Percentiles rank a stretch among this genome's conserved stretches.
Evolutionary conservation across 805 yeast species (phyloP).

Genomic region (Lachancea cidri): DNA sequence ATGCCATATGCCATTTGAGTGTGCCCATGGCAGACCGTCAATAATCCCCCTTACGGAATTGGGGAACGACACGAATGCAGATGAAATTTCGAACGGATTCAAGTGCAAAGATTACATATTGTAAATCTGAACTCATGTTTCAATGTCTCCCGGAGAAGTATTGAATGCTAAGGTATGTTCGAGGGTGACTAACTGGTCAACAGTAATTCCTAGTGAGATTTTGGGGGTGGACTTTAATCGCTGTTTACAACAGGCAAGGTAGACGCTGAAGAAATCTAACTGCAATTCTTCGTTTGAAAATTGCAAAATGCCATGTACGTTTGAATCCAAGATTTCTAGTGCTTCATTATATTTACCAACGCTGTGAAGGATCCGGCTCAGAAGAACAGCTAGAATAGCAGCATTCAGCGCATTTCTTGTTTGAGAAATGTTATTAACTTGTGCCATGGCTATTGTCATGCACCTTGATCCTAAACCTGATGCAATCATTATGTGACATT

Average conservation of each 20-base stretch:
- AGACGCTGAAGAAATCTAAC: not conserved
- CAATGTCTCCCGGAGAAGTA: no score
- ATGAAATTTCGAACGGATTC: not conserved
- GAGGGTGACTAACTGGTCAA: not conserved
- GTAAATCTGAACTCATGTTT: no score
- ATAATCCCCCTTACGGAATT: conserved; percentile 42
- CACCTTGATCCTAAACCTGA: conserved; percentile 46
- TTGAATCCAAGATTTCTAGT: conserved; percentile 1
- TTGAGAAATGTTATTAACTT: conserved; percentile 43
- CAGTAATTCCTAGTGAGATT: not conserved
- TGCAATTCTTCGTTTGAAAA: conserved; percentile 1
- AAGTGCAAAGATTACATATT: not conserved
- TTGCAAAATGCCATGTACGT: conserved; percentile 3
- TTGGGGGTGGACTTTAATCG: not conserved
- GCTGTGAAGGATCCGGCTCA: conserved; percentile 42
- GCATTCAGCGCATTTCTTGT: conserved; percentile 42
- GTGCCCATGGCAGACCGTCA: conserved; percentile 87
- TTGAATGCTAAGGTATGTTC: no score
- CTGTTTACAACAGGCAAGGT: not conserved
- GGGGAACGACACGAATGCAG: not conserved
- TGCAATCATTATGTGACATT: conserved; percentile 29
- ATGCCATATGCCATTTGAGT: conserved; percentile 63
- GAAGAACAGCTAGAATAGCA: conserved; percentile 42
- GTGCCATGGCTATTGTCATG: conserved; percentile 44
- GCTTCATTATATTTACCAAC: conserved; percentile 40